Evolutionary conservation across 108 stramenopile species (phyloP).

Genomic region (Halocafeteria seosinensis): DNA sequence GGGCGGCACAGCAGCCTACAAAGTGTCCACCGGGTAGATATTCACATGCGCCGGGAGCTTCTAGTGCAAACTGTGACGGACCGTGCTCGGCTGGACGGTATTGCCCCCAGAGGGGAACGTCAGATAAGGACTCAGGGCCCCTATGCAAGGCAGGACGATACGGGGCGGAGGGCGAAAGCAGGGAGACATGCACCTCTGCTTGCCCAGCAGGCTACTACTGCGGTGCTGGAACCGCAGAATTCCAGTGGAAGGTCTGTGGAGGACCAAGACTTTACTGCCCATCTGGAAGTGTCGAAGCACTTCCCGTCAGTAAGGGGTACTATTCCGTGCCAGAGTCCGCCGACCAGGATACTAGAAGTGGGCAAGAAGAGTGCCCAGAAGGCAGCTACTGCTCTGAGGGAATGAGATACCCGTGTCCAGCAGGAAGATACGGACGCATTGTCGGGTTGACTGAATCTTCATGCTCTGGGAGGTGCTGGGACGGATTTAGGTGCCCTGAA

Average conservation of each 20-base stretch:
- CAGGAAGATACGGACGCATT: neutral
- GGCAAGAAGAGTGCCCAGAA: neutral
- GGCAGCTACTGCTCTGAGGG: constrained; percentile 2
- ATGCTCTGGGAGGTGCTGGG: neutral
- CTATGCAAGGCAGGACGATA: neutral
- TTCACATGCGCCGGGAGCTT: no score
- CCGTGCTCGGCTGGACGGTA: no score
- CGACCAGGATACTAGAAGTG: neutral
- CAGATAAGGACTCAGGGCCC: no score
- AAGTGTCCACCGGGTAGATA: no score
- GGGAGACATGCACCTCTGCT: neutral
- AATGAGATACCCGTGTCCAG: neutral
- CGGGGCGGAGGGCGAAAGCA: neutral
- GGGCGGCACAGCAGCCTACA: no score
- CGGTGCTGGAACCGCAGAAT: neutral
- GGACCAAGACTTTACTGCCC: neutral
- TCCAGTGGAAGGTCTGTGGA: neutral
- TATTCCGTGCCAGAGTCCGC: neutral
- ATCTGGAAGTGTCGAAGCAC: neutral
- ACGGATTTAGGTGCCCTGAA: neutral
- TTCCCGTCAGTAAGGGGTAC: neutral
- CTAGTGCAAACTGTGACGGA: no score
- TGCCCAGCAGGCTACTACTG: neutral
- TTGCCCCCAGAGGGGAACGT: no score
- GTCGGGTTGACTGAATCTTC: neutral